phyloP scores from a whole-genome alignment of 2,329 filamentous ascomycete genomes.

The Diaporthe sp. region DNA sequence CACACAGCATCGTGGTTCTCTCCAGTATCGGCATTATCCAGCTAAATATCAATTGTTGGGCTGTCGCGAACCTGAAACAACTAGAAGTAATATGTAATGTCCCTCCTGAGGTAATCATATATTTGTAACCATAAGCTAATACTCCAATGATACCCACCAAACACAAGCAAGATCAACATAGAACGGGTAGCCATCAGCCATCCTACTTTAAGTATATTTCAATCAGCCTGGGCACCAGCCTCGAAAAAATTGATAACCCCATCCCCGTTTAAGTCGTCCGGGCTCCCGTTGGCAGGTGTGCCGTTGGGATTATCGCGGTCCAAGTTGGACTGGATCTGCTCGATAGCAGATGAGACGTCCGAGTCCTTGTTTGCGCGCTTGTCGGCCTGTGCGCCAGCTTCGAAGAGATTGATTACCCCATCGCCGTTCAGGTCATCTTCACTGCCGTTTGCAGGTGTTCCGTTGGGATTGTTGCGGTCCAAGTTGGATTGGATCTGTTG shows the following conservation, averaged over 20 bases:
- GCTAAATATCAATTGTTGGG: neutral
- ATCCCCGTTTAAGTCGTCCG: constrained; percentile 21
- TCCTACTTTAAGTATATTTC: neutral
- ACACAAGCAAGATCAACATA: neutral
- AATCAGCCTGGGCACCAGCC: constrained; percentile 25
- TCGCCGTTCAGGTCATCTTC: constrained; percentile 24
- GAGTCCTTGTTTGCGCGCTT: constrained; percentile 3
- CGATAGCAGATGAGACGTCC: neutral
- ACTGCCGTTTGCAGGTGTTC: constrained; percentile 18
- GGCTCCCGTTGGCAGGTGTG: constrained; percentile 6
- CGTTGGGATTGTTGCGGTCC: constrained; percentile 27
- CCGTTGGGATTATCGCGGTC: constrained; percentile 30
- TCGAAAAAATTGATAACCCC: constrained; percentile 28
- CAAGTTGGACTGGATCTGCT: constrained; percentile 12
- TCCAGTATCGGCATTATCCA: too few species aligned
- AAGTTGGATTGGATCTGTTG: constrained; percentile 10
- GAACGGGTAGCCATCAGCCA: neutral
- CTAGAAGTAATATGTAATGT: neutral
- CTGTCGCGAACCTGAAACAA: neutral
- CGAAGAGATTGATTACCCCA: constrained; percentile 24
- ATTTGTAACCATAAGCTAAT: too few species aligned
- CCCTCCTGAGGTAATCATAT: too few species aligned
- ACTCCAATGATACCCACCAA: neutral
- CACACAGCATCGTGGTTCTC: neutral
- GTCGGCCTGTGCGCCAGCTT: constrained; percentile 23